Evolutionary conservation across 305 asterid genomes (phyloP).

Genomic region (Coffea humblotiana): DNA sequence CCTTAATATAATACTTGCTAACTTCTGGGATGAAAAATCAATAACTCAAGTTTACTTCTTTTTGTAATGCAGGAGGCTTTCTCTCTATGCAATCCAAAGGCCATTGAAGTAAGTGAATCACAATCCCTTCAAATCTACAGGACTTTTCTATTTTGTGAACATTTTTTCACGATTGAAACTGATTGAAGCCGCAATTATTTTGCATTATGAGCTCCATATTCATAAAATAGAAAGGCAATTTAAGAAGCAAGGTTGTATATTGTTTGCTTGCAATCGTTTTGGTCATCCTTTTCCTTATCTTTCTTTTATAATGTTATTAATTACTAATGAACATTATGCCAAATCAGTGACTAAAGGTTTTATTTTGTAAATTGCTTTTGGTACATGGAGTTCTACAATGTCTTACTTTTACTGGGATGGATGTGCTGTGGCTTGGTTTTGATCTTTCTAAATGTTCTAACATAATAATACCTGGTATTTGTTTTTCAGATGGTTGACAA

Average conservation of each 20-base stretch:
- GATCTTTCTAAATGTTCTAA: not conserved
- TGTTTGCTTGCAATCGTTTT: not conserved
- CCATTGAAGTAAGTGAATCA: slow-evolving; percentile 61
- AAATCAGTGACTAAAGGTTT: not conserved
- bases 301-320: not conserved
- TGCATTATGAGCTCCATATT: not conserved
- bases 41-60: not conserved
- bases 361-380: not conserved
- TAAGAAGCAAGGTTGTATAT: not conserved
- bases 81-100: slow-evolving; percentile 74
- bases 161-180: not conserved
- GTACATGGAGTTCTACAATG: not conserved
- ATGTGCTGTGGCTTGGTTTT: not conserved
- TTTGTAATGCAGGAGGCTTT: slow-evolving; percentile 79
- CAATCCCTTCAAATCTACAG: slow-evolving; percentile 10
- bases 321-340: too few relatives aligned
- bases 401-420: not conserved
- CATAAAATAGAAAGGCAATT: not conserved
- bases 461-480: slow-evolving; percentile 19
- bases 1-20: not conserved
- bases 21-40: not conserved
- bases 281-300: not conserved
- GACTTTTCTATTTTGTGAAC: not conserved
- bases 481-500: slow-evolving; percentile 82
- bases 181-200: not conserved